Percentiles rank a stretch among this genome's conserved stretches.
phyloP scores from a whole-genome alignment of 768 basidiomycete species.

The Podaxis sp. region DNA sequence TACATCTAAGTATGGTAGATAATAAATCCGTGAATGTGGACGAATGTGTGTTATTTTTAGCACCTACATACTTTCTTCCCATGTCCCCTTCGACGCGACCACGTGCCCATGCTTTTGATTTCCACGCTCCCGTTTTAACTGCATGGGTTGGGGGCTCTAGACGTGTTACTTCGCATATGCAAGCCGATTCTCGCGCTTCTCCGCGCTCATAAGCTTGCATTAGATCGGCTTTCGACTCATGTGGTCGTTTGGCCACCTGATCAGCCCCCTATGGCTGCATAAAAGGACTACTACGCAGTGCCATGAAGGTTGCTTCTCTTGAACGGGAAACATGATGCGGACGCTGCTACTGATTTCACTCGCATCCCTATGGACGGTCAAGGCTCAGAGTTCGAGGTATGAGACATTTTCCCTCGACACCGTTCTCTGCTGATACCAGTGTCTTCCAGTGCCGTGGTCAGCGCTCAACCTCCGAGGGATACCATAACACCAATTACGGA shows the following conservation, averaged over 20 bases:
- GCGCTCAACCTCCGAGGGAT: conserved; percentile 1
- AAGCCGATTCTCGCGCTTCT: background rate
- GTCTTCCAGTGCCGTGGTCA: background rate
- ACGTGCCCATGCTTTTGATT: background rate
- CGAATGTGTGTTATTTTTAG: background rate
- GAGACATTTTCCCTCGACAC: background rate
- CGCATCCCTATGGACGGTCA: background rate
- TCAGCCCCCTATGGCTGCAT: background rate
- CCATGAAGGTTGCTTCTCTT: background rate
- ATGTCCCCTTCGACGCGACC: conserved; percentile 4
- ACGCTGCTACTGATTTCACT: background rate
- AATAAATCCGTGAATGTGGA: background rate
- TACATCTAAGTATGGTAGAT: background rate
- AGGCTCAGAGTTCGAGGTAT: conserved; percentile 12
- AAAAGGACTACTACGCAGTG: background rate
- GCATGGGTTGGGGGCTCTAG: background rate
- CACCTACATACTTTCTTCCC: background rate
- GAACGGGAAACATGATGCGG: background rate
- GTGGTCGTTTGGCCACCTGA: conserved; percentile 7
- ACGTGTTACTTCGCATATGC: background rate
- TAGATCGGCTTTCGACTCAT: conserved; percentile 8
- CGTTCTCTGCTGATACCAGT: background rate
- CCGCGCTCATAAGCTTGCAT: background rate
- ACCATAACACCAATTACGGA: conserved; percentile 29
- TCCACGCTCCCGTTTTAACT: conserved; percentile 1